These are phyloP conservation scores for Starmera stellimalicola DNA, from an alignment of 1,139 yeast species.

Conservation along the genomic window DNA sequence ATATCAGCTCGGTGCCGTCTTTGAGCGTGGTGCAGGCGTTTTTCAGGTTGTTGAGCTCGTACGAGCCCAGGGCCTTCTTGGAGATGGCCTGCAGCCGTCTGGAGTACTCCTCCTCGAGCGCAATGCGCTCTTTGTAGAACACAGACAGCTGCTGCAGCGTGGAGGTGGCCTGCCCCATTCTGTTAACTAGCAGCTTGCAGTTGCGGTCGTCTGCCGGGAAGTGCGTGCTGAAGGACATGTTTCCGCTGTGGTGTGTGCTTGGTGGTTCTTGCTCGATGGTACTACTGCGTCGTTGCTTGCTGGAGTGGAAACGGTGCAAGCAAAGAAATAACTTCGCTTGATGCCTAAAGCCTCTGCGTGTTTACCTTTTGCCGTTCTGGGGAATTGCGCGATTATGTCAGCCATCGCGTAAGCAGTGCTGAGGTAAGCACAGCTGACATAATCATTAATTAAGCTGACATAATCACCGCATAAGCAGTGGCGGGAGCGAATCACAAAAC, in stretches of 20 bases:
- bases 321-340: too few species aligned
- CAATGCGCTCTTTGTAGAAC: constrained; percentile 37
- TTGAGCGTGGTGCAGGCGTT: constrained; percentile 51
- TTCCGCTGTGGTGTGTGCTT: background rate
- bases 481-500: too few species aligned
- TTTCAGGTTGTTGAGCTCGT: constrained; percentile 52
- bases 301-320: background rate
- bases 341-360: too few species aligned
- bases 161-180: constrained; percentile 40
- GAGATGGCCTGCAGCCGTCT: constrained; percentile 43
- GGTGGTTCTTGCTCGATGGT: background rate
- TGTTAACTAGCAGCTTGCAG: constrained; percentile 8
- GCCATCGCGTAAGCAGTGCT: too few species aligned
- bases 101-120: constrained; percentile 68
- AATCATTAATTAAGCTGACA: too few species aligned
- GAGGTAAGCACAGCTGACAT: too few species aligned
- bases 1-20: constrained; percentile 43
- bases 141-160: constrained; percentile 34
- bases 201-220: background rate
- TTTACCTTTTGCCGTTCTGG: too few species aligned
- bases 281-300: background rate
- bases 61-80: constrained; percentile 40
- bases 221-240: background rate
- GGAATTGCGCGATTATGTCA: too few species aligned
- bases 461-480: too few species aligned